Conservation (phyloP, 768 basidiomycete species). For the Cystobasidium ongulense region DNA sequence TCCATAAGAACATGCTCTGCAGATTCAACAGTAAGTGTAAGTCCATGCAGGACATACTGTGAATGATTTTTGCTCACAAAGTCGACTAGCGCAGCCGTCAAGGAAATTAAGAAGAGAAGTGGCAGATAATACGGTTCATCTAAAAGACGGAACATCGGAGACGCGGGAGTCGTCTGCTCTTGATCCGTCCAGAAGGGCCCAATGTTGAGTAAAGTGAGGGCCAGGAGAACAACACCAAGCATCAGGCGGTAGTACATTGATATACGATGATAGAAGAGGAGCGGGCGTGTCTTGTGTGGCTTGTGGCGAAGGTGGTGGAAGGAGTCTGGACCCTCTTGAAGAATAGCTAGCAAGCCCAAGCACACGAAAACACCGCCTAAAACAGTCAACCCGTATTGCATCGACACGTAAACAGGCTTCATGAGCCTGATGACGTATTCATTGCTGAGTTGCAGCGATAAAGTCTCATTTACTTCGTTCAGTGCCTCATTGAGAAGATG, state of each 20-base stretch:
- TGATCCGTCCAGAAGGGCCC: background rate
- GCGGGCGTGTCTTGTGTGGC: background rate
- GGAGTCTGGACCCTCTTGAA: background rate
- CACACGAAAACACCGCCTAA: background rate
- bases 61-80: background rate
- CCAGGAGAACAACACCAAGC: background rate
- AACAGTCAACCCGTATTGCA: background rate
- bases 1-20: background rate
- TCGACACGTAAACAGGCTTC: background rate
- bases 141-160: background rate
- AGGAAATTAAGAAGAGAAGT: background rate
- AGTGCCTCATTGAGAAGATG: background rate
- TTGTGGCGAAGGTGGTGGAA: background rate
- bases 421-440: background rate
- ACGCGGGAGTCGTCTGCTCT: background rate
- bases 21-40: background rate
- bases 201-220: background rate
- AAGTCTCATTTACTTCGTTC: background rate
- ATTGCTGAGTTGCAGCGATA: background rate
- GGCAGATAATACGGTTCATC: background rate
- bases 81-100: background rate
- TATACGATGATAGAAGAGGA: background rate
- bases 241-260: background rate
- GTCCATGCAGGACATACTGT: background rate
- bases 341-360: background rate